Conservation (phyloP, 148 eudicot genomes). For the Spergularia marina region DNA sequence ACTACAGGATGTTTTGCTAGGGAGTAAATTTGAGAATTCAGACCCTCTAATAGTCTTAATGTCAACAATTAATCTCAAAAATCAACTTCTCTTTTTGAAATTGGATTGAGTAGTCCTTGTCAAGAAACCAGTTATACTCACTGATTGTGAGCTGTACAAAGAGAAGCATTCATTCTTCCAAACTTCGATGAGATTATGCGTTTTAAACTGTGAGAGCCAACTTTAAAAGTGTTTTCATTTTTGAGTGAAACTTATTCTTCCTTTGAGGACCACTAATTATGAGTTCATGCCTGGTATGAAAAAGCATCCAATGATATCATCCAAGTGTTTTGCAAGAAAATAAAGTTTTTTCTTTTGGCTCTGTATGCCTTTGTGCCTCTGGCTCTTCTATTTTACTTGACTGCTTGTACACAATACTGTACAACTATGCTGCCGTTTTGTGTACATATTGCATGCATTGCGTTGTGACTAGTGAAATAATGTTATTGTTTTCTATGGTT, state of each 20-base stretch:
- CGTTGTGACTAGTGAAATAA: not conserved
- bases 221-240: not conserved
- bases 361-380: not conserved
- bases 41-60: too few species aligned
- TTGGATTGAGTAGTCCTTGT: too few species aligned
- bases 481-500: conserved; percentile 4
- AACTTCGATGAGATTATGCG: not conserved
- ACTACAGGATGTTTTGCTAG: too few species aligned
- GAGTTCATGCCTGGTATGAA: too few species aligned
- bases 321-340: not conserved
- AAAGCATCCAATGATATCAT: not conserved
- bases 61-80: too few species aligned
- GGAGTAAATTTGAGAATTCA: too few species aligned
- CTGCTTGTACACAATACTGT: not conserved
- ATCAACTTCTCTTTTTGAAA: too few species aligned
- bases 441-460: not conserved
- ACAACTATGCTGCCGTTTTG: not conserved
- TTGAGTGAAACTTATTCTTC: not conserved
- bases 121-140: too few species aligned
- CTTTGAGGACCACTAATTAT: not conserved
- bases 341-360: not conserved
- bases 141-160: too few species aligned
- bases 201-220: too few species aligned
- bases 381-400: not conserved
- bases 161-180: not conserved